These are phyloP conservation scores for Geotrichum klebahnii DNA, from an alignment of 1,139 yeast genomes.

Conservation along the genomic window DNA sequence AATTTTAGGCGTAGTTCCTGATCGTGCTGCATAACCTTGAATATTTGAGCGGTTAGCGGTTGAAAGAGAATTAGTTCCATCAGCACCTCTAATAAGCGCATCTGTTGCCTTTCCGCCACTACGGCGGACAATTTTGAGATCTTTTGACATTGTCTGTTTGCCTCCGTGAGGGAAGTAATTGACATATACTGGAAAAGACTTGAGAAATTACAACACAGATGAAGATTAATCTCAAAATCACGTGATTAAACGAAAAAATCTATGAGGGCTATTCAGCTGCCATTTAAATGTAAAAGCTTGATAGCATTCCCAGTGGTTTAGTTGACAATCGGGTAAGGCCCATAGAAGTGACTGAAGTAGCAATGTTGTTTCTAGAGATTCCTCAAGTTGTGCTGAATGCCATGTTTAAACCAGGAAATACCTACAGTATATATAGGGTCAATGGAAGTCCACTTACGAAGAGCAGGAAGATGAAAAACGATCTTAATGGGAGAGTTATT, in stretches of 20 bases:
- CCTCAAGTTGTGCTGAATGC: slow-evolving; percentile 99
- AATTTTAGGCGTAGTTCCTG: slow-evolving; percentile 19
- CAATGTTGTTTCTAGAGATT: slow-evolving; percentile 98
- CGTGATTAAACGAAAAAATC: slow-evolving; percentile 2
- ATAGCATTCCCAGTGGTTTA: slow-evolving; percentile 98
- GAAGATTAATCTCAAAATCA: background rate
- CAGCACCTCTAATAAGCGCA: background rate
- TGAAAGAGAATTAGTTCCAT: background rate
- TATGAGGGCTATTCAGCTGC: background rate
- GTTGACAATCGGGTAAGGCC: slow-evolving; percentile 94
- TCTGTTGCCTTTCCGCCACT: background rate
- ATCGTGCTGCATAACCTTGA: background rate
- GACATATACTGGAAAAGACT: too few relatives aligned
- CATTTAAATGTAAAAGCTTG: slow-evolving; percentile 85
- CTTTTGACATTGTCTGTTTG: background rate
- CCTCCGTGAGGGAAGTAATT: background rate
- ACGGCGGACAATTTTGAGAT: background rate
- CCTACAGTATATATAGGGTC: slow-evolving; percentile 99
- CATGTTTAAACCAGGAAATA: slow-evolving; percentile 95
- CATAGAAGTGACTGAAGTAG: slow-evolving; percentile 97
- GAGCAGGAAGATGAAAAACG: slow-evolving; percentile 91
- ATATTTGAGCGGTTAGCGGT: too few relatives aligned
- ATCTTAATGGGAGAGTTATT: slow-evolving; percentile 99
- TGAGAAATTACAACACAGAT: background rate
- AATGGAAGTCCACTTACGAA: too few relatives aligned